Evolutionary conservation across 306 rosid species (phyloP).

Genomic region (Leucaena leucocephala): DNA sequence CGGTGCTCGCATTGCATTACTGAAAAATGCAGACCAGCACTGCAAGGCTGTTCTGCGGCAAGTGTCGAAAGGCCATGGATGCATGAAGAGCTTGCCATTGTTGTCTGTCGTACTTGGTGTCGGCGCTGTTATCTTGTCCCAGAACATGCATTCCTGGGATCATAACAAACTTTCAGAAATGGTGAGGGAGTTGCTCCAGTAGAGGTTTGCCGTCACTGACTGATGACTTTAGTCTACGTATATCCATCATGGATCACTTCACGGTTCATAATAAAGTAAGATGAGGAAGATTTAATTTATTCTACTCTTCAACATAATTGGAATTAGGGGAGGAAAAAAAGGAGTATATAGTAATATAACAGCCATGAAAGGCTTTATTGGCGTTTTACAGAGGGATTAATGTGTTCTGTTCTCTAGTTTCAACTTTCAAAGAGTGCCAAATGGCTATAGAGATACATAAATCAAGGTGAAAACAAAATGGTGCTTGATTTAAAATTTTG

Average conservation of each 20-base stretch:
- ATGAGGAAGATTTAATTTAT: slow-evolving; percentile 31
- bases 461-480: slow-evolving; percentile 19
- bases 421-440: slow-evolving; percentile 40
- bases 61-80: slow-evolving; percentile 45
- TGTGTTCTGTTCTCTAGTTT: slow-evolving; percentile 24
- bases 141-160: slow-evolving; percentile 47
- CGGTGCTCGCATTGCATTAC: slow-evolving; percentile 26
- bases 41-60: slow-evolving; percentile 43
- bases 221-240: not conserved
- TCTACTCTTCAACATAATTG: slow-evolving; percentile 32
- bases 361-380: slow-evolving; percentile 19
- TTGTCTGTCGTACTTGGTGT: slow-evolving; percentile 40
- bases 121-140: slow-evolving; percentile 45
- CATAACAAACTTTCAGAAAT: slow-evolving; percentile 37
- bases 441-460: slow-evolving; percentile 40
- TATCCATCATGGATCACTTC: not conserved
- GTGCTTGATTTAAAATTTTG: slow-evolving; percentile 36
- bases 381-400: not conserved
- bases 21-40: slow-evolving; percentile 51
- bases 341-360: slow-evolving; percentile 31
- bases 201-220: not conserved
- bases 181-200: slow-evolving; percentile 9
- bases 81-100: slow-evolving; percentile 50
- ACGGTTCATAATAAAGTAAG: slow-evolving; percentile 21
- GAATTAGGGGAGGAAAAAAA: slow-evolving; percentile 20